A percentile compares a stretch with the other conserved stretches of the same genome.
Evolutionary conservation across 1,284 basidiomycete species (phyloP).

Genomic region (Rhodotorula sp.): DNA sequence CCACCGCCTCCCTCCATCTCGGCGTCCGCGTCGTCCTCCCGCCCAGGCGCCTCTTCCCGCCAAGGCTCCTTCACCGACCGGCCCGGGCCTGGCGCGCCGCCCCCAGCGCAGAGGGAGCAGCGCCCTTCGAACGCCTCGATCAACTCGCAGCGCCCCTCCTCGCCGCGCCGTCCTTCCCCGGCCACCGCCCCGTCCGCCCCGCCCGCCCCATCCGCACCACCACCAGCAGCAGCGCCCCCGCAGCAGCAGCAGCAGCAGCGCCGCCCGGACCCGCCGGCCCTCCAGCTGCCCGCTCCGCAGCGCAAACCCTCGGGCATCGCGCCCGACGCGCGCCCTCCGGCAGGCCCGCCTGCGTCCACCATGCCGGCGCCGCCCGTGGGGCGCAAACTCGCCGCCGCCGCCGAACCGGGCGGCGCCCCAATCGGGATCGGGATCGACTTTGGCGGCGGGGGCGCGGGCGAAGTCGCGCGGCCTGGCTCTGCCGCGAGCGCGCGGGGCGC

Average conservation of each 20-base stretch:
- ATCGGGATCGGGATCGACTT: slow-evolving; percentile 33
- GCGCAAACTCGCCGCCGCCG: neutral
- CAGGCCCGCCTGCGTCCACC: neutral
- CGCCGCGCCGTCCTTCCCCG: neutral
- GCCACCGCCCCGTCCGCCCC: neutral
- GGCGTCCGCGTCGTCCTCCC: slow-evolving; percentile 9
- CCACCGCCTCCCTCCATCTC: slow-evolving; percentile 5
- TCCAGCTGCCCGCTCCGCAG: neutral
- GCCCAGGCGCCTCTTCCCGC: neutral
- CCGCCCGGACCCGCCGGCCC: neutral
- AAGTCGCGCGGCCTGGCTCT: too few species aligned
- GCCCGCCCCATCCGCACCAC: too few species aligned
- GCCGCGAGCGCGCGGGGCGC: neutral
- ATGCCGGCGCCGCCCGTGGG: neutral
- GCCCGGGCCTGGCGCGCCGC: neutral
- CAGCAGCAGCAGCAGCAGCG: neutral
- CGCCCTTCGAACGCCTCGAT: slow-evolving; percentile 3
- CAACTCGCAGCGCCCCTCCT: neutral
- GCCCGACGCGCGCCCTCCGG: slow-evolving; percentile 1
- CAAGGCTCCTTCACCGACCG: neutral
- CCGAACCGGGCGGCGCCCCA: too few species aligned
- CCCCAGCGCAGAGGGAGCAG: neutral
- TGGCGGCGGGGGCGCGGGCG: neutral
- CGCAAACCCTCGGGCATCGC: neutral
- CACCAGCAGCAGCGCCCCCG: neutral